phyloP scores from a whole-genome alignment of 495 filamentous ascomycete genomes.

The Trichoderma asperelloides region DNA sequence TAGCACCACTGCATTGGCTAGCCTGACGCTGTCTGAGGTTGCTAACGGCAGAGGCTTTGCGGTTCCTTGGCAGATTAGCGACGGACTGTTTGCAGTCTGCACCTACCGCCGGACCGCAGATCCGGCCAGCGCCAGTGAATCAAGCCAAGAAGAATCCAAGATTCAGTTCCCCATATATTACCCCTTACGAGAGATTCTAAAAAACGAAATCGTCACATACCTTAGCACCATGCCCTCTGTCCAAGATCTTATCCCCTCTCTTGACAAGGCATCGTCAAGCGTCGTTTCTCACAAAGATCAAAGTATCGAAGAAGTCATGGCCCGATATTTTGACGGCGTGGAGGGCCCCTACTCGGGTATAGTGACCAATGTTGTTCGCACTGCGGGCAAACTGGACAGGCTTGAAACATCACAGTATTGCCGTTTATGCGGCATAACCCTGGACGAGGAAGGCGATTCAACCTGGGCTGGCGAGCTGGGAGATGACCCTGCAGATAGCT shows the following conservation, averaged over 20 bases:
- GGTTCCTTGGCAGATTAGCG: constrained; percentile 70
- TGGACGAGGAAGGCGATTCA: constrained; percentile 37
- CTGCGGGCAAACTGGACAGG: constrained; percentile 62
- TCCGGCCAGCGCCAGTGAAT: constrained; percentile 9
- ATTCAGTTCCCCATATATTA: constrained; percentile 17
- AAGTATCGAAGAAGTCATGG: constrained; percentile 86
- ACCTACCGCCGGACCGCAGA: constrained; percentile 18
- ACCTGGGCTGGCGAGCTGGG: constrained; percentile 44
- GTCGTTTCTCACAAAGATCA: constrained; percentile 60
- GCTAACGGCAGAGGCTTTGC: constrained; percentile 84
- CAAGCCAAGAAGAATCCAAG: not conserved
- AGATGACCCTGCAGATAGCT: constrained; percentile 9
- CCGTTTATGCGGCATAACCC: constrained; percentile 42
- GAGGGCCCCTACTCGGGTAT: constrained; percentile 85
- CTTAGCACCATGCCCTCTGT: constrained; percentile 35
- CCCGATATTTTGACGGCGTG: constrained; percentile 76
- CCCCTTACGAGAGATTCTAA: constrained; percentile 66
- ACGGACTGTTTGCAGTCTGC: constrained; percentile 57
- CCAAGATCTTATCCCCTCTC: constrained; percentile 10
- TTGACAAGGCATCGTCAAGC: constrained; percentile 14
- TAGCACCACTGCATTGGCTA: constrained; percentile 78
- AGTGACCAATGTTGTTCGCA: constrained; percentile 88
- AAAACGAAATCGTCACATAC: constrained; percentile 65
- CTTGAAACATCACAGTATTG: constrained; percentile 20
- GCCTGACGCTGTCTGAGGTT: constrained; percentile 74